phyloP scores from a whole-genome alignment of 192 early-diverging fungal genomes.

The Backusella mclennaniae region DNA sequence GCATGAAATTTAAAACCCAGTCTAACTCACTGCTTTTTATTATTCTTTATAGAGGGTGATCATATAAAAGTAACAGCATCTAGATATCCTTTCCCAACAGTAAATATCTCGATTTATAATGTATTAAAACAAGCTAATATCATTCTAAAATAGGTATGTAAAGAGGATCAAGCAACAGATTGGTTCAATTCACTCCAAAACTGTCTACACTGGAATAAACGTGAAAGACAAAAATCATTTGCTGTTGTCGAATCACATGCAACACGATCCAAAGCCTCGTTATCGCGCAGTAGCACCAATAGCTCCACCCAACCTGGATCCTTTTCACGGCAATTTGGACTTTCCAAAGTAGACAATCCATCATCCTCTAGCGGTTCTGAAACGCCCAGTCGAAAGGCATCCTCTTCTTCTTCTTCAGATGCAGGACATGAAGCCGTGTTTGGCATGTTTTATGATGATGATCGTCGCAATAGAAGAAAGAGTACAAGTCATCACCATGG shows the following conservation, averaged over 20 bases:
- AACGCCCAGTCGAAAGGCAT: constrained; percentile 8
- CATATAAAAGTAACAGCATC: constrained; percentile 85
- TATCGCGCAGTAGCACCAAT: neutral
- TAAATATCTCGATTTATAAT: constrained; percentile 49
- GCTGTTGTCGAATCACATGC: constrained; percentile 41
- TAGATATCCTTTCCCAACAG: constrained; percentile 84
- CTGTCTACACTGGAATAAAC: constrained; percentile 93
- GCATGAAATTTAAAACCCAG: neutral
- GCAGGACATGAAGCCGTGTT: constrained; percentile 26
- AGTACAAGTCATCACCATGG: neutral
- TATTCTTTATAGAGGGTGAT: constrained; percentile 62
- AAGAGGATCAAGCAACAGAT: constrained; percentile 53
- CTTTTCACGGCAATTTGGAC: neutral
- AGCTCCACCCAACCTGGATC: neutral
- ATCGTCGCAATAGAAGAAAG: neutral
- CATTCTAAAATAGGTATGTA: constrained; percentile 15
- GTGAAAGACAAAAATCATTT: constrained; percentile 86
- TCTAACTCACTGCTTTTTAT: neutral
- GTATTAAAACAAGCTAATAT: neutral
- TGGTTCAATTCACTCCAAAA: constrained; percentile 89
- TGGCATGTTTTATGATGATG: constrained; percentile 26
- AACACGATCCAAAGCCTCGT: neutral
- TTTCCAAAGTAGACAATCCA: neutral
- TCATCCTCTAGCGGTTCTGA: neutral
- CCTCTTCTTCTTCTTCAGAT: neutral